Evolutionary conservation across 306 rosid genomes (phyloP), one percentile per base, ranked within the genome.

Genomic region (Vicia sativa): DNA sequence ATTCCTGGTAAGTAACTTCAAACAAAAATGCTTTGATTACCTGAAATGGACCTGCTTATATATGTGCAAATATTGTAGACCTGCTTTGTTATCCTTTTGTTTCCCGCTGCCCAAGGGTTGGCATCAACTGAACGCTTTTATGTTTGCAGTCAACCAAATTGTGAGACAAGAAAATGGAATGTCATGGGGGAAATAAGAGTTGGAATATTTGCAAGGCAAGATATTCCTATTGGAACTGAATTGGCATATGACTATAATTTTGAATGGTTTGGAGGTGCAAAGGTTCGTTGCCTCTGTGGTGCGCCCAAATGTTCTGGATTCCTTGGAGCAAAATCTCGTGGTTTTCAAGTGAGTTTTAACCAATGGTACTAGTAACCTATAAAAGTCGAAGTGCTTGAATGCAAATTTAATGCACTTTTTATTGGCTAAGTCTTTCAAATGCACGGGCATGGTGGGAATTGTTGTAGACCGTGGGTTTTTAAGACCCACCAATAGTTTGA

Each of bases 211-310:
- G 96, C 98, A 54, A 88, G 77, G 73, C 84, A 90, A 75, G 96
- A 87, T 75, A 86, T 93, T 79, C 70, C 84, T 62, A 76, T 75
- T 45, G 98, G 98, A 85, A 72, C 87, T 37, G 98, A 92, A 73
- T 75, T 92, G 85, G 88, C 91, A 70, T 92, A 90, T 78, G 84
- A 92, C 84, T 92, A 92, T 83, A 92, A 92, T 77, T 92, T 92
- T 75, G 96, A 92, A 79, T 92, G 98, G 98, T 92, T 81, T 80
- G 98, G 98, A 3, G 96, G 98, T 65, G 85, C 91, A 46, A 92
- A 92, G 84, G 96, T 92, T 55, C 96, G 96, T 42, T 92, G 98
- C 86, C 96, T 85, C 49, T 92, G 98, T 82, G 98, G 98, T 74
- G 93, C 97, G 31, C 39, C 74, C 56, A 90, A 76, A 77, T 93